Evolutionary conservation across 257 asterid species (phyloP).

Genomic region (Nicotiana benthamiana): DNA sequence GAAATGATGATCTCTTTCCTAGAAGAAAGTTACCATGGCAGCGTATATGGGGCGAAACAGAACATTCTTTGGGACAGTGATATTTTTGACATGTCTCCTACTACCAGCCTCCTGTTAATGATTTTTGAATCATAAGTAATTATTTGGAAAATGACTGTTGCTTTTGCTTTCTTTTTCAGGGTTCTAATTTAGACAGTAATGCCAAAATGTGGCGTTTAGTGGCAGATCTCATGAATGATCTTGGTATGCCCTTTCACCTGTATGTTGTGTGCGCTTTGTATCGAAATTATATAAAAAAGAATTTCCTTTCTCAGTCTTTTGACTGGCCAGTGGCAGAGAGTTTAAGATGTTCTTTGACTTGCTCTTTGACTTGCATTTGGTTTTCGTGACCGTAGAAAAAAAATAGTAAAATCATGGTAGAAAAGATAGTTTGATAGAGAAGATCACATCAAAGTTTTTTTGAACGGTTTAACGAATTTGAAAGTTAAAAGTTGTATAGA

Average conservation of each 20-base stretch:
- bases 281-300: not conserved
- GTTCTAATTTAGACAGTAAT: constrained; percentile 84
- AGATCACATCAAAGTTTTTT: not conserved
- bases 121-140: not conserved
- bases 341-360: not conserved
- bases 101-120: not conserved
- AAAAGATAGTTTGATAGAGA: not conserved
- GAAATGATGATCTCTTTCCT: not conserved
- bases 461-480: not conserved
- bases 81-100: not conserved
- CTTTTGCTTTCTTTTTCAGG: constrained; percentile 34
- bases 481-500: not conserved
- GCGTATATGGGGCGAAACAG: not conserved
- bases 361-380: not conserved
- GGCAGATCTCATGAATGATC: constrained; percentile 98
- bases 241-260: constrained; percentile 40
- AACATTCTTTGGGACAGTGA: not conserved
- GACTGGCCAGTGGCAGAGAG: not conserved
- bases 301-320: not conserved
- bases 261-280: not conserved
- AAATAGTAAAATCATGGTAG: not conserved
- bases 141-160: not conserved
- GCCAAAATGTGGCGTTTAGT: constrained; percentile 99
- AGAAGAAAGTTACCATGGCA: not conserved
- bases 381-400: not conserved